Percentiles rank a stretch among this genome's conserved stretches.
These are phyloP conservation scores for Solanum bulbocastanum DNA, from an alignment of 257 asterid species.

Conservation along the genomic window DNA sequence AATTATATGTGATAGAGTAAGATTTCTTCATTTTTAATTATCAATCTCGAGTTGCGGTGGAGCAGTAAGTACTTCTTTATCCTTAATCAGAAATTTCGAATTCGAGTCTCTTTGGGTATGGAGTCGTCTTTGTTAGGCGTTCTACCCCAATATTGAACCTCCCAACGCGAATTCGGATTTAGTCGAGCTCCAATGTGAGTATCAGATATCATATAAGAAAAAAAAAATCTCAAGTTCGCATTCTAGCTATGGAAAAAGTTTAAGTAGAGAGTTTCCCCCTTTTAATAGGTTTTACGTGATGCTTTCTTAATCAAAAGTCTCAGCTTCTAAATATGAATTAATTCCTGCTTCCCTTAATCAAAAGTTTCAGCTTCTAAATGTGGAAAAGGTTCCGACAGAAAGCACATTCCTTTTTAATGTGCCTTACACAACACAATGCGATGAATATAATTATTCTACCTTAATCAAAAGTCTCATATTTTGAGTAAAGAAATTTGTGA, in stretches of 20 bases:
- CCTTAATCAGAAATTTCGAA: rapidly evolving
- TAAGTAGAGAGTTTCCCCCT: background rate
- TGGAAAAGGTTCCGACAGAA: background rate
- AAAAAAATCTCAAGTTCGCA: background rate
- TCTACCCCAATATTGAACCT: background rate
- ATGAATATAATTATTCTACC: background rate
- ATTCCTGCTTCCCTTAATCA: background rate
- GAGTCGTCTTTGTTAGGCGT: background rate
- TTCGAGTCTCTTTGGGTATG: background rate
- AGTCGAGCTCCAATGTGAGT: rapidly evolving
- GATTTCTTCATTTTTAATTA: too few relatives aligned
- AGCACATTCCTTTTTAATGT: background rate
- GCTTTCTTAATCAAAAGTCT: background rate
- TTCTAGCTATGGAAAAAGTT: background rate
- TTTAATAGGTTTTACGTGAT: background rate
- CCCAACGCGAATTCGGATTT: too few relatives aligned
- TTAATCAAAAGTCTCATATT: background rate
- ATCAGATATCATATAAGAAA: background rate
- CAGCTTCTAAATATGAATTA: background rate
- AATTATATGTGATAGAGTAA: background rate
- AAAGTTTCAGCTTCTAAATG: background rate
- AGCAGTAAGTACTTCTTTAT: too few relatives aligned
- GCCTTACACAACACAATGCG: background rate
- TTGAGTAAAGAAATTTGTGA: background rate
- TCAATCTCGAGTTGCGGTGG: too few relatives aligned